Base-by-base conservation (phyloP, 1,139 yeast species). In the Williopsis jadinii region DNA sequence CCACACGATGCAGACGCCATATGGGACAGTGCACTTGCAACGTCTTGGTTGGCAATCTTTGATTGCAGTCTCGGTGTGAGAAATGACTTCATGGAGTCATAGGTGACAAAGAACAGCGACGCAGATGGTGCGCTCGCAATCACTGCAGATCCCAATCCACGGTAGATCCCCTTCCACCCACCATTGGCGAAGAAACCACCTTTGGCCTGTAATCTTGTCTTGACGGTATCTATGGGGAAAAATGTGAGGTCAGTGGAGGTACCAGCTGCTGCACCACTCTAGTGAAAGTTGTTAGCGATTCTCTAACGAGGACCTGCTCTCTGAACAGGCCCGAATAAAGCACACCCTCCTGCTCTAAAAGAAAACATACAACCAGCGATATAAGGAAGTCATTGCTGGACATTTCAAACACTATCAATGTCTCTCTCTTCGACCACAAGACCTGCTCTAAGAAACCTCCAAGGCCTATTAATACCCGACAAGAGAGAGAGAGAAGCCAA, bases 101-200 rank as follows among this genome's bases (percentile, higher is more conserved):
- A 92, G 4, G 96, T 84, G 44, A 88, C 74, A 61, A 92, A 92
- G 58, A 92, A 92, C 34, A 92, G 66, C 9, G 97, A 75, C 0
- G 97, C 97, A 40, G 84, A 73, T 0, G 99, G 99, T 0, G 98
- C 97, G 41, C 95, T 84, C 0, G 97, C 98, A 19, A 90, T 81
- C 26, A 92, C 84, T 19, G 95, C 92, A 36, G 95, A 84, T 2
- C 97, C 97, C 9, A 92, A 69, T 2, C 99, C 99, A 49, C 83
- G 72, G 56, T 92, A 92, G 12, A 94, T 81, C 0, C 97, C 97
- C 40, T 64, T 68, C 76, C 92, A 92, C 2, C 96, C 98, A 27
- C 98, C 98, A 62, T 90, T 92, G 19, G 64, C 68, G 60, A 87
- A 85, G 56, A 92, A 90, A 0, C 98, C 98, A 28, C 96, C 97